Conservation (phyloP, 148 eudicot species). For the Heliosperma pusillum region DNA sequence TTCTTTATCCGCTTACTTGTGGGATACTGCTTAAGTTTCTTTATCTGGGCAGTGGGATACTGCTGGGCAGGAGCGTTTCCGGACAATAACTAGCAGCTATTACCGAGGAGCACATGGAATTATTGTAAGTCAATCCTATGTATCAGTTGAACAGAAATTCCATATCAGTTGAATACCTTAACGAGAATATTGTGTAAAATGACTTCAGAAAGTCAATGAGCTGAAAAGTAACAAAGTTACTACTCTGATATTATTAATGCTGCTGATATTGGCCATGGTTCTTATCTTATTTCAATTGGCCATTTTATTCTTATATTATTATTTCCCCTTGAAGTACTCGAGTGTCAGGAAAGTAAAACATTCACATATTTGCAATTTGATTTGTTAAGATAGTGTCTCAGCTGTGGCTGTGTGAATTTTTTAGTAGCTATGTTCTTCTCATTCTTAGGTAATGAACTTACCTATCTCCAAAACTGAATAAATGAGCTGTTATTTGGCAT, state of each 20-base stretch:
- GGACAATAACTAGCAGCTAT: slow-evolving; percentile 97
- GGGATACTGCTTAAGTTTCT: slow-evolving; percentile 99
- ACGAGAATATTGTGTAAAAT: not conserved
- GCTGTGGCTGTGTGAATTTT: no score
- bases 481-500: no score
- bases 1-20: slow-evolving; percentile 34
- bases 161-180: not conserved
- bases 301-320: not conserved
- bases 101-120: slow-evolving; percentile 98
- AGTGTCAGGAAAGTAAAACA: no score
- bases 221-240: not conserved
- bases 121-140: slow-evolving; percentile 48
- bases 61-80: slow-evolving; percentile 96
- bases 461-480: no score
- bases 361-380: no score
- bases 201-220: not conserved
- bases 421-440: no score
- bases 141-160: not conserved
- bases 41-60: slow-evolving; percentile 78
- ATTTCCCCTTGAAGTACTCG: not conserved
- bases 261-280: not conserved
- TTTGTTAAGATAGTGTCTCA: no score
- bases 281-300: not conserved
- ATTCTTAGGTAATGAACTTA: no score
- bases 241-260: not conserved